Percentiles rank a stretch among this genome's conserved stretches.
Evolutionary conservation across 306 rosid genomes (phyloP).

Genomic region (Sicyos edulis): DNA sequence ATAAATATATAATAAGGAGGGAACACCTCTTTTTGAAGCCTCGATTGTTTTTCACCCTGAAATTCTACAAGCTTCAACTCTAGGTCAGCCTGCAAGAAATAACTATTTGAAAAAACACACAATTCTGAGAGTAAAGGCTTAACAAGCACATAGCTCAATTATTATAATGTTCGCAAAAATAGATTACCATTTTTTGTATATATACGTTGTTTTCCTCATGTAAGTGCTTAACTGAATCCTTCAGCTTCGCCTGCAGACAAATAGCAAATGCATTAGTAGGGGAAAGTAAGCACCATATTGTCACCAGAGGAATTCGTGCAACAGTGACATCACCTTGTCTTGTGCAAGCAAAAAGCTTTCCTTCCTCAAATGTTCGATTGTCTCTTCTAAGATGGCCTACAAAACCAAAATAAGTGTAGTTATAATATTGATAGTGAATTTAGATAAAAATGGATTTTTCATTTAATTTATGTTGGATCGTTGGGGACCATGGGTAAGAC

Average conservation of each 20-base stretch:
- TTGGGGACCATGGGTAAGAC: background rate
- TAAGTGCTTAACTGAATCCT: slow-evolving; percentile 45
- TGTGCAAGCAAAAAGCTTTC: slow-evolving; percentile 35
- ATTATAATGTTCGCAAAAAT: background rate
- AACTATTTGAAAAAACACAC: slow-evolving; percentile 14
- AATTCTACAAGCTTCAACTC: slow-evolving; percentile 47
- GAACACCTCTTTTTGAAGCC: slow-evolving; percentile 50
- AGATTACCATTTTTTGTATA: slow-evolving; percentile 37
- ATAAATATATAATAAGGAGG: background rate
- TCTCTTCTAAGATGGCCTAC: slow-evolving; percentile 43
- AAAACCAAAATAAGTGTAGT: background rate
- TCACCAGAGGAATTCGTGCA: background rate
- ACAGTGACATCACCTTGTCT: slow-evolving; percentile 39
- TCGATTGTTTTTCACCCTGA: slow-evolving; percentile 47
- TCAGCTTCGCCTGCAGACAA: slow-evolving; percentile 39
- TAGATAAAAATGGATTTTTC: background rate
- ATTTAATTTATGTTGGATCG: background rate
- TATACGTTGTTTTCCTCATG: slow-evolving; percentile 40
- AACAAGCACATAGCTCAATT: slow-evolving; percentile 9
- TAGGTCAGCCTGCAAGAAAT: slow-evolving; percentile 44
- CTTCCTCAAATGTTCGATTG: slow-evolving; percentile 33
- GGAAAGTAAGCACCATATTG: slow-evolving; percentile 4
- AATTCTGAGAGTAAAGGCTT: slow-evolving; percentile 17
- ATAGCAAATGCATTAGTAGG: slow-evolving; percentile 19
- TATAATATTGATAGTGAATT: background rate